These are phyloP conservation scores for Nicotiana paniculata DNA, from an alignment of 257 asterid species.

Conservation along the genomic window DNA sequence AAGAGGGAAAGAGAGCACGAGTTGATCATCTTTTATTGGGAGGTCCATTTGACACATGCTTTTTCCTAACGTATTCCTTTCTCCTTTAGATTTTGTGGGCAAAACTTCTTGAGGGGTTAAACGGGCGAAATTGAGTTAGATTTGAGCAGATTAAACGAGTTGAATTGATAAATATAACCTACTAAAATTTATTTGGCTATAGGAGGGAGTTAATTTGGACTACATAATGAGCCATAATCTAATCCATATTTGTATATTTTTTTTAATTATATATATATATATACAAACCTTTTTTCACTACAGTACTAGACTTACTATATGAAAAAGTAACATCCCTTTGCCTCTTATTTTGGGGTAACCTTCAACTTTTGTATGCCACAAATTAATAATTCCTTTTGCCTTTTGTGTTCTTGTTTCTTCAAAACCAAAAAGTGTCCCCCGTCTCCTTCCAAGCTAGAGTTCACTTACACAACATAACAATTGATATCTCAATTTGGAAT, in stretches of 20 bases:
- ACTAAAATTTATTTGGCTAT: too few species aligned
- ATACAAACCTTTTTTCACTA: too few species aligned
- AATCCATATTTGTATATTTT: background rate
- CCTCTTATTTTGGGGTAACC: slow-evolving; percentile 10
- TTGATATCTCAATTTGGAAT: too few species aligned
- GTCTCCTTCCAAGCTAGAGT: too few species aligned
- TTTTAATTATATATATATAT: background rate
- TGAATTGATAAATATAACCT: background rate
- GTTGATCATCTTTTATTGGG: slow-evolving; percentile 6
- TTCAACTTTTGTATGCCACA: too few species aligned
- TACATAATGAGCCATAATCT: background rate
- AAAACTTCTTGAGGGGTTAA: background rate
- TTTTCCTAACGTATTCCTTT: slow-evolving; percentile 23
- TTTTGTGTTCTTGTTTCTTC: too few species aligned
- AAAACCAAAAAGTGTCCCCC: too few species aligned
- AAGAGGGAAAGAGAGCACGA: background rate
- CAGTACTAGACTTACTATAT: too few species aligned
- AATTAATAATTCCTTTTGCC: too few species aligned
- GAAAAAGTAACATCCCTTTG: background rate
- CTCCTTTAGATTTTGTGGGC: slow-evolving; percentile 2
- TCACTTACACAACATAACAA: too few species aligned
- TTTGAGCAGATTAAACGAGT: background rate
- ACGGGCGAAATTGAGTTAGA: background rate
- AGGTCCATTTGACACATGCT: background rate
- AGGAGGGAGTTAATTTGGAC: background rate